Base-by-base conservation (phyloP, 371 early-diverging fungal species). In the Apophysomyces elegans region DNA sequence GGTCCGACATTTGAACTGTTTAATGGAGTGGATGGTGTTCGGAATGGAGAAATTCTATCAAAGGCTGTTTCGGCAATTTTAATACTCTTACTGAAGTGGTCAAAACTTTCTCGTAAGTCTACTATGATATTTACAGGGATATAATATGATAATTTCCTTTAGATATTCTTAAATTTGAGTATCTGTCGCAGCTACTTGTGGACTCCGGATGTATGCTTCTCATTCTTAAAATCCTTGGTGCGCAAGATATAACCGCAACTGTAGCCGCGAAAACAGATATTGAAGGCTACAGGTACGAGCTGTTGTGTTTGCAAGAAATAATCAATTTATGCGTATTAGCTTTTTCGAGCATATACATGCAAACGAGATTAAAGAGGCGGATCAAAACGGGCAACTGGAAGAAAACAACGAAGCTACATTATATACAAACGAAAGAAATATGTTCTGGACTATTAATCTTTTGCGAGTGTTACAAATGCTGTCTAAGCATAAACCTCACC, bases 141-240 rank as follows among this genome's bases (percentile, higher is more conserved):
- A 26, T 36, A 64, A 11, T 21, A 47, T 61, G 76, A 21, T 1
- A 7, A 38, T 32, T 18, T 6, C 13, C 16, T 58, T 7, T 66
- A 89, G 91, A 95, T 70, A 82, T 86, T 3, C 67, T 92, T 32
- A 90, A 89, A 64, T 92, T 89, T 73, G 93, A 94, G 69, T 90
- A 93, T 73, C 67, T 93, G 2, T 88, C 88, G 6, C 92, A 91
- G 65, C 78, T 91, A 0, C 73, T 95, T 54, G 86, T 93, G 35
- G 95, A 95, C 71, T 91, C 92, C 37, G 93, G 93, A 45, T 89
- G 92, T 59, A 80, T 93, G 36, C 79, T 95, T 11, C 71, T 95
- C 35, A 88, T 94, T 26, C 77, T 95, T 37, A 93, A 93, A 66
- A 84, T 95, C 69, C 80, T 94, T 56, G 92, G 91, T 2, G 80